phyloP scores from a whole-genome alignment of 2,329 filamentous ascomycete genomes.

The Verticillium isaacii region DNA sequence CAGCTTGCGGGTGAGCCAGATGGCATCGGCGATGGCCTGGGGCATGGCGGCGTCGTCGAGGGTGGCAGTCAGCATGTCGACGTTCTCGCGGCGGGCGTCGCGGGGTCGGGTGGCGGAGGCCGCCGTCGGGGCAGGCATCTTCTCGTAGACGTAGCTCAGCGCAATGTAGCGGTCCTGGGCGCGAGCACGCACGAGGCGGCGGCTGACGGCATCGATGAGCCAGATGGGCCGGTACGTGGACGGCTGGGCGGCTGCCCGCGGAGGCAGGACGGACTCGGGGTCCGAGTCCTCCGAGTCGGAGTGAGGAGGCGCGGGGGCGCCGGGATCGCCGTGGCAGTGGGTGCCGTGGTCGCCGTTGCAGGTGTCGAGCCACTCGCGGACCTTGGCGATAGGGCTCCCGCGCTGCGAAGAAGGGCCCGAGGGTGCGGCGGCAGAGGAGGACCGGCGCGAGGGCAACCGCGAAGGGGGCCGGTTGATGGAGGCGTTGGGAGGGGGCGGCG shows the following conservation, averaged over 20 bases:
- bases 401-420: conserved; percentile 12
- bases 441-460: conserved; percentile 6
- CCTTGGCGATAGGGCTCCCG: conserved; percentile 30
- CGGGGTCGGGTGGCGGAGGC: conserved; percentile 12
- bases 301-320: conserved; percentile 14
- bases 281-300: conserved; percentile 1
- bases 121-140: conserved; percentile 15
- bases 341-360: conserved; percentile 35
- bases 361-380: conserved; percentile 37
- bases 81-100: conserved; percentile 29
- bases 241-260: neutral
- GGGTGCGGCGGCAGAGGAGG: conserved; percentile 5
- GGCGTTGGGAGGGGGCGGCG: conserved; percentile 6
- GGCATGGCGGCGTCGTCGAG: conserved; percentile 32
- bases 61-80: conserved; percentile 27
- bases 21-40: conserved; percentile 37
- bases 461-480: neutral
- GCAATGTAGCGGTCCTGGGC: conserved; percentile 35
- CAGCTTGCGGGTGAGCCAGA: conserved; percentile 38
- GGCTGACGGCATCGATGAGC: conserved; percentile 35
- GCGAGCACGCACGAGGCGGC: conserved; percentile 31
- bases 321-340: conserved; percentile 27
- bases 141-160: conserved; percentile 41
- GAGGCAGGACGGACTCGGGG: neutral
- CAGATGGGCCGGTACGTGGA: conserved; percentile 33